Conservation (phyloP, 2,329 filamentous ascomycete genomes). For the Nannizzia gypsea region DNA sequence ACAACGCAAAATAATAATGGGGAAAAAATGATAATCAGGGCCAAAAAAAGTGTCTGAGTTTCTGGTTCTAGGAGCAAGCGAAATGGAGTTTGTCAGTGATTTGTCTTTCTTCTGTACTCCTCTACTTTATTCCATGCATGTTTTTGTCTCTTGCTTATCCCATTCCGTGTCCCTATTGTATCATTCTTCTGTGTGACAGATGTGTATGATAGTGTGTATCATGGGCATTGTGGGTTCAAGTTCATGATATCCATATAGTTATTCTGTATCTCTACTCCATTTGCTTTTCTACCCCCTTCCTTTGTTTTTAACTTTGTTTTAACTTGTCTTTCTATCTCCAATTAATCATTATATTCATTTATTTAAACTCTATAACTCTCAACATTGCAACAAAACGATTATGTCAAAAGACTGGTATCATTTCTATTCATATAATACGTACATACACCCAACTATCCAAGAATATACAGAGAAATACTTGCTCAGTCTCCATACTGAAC, state of each 20-base stretch:
- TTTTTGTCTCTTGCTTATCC: neutral
- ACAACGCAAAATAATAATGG: neutral
- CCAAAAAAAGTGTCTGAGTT: neutral
- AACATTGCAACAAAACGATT: neutral
- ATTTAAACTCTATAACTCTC: neutral
- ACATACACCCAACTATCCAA: neutral
- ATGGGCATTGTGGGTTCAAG: neutral
- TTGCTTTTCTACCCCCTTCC: neutral
- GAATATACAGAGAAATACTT: neutral
- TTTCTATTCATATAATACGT: slow-evolving; percentile 1
- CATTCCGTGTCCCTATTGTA: neutral
- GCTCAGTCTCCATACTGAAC: slow-evolving; percentile 7
- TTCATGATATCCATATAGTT: neutral
- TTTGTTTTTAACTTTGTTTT: neutral
- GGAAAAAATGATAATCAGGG: neutral
- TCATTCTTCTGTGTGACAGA: neutral
- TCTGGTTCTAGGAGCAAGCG: neutral
- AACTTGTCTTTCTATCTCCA: neutral
- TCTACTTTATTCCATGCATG: neutral
- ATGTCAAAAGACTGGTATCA: neutral
- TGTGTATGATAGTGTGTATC: neutral
- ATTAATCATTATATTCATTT: neutral
- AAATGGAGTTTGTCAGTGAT: neutral
- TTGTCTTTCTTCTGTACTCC: neutral
- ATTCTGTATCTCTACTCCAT: neutral